Conservation (phyloP, 1,139 yeast genomes). For the Petasospora rhodanensis region DNA sequence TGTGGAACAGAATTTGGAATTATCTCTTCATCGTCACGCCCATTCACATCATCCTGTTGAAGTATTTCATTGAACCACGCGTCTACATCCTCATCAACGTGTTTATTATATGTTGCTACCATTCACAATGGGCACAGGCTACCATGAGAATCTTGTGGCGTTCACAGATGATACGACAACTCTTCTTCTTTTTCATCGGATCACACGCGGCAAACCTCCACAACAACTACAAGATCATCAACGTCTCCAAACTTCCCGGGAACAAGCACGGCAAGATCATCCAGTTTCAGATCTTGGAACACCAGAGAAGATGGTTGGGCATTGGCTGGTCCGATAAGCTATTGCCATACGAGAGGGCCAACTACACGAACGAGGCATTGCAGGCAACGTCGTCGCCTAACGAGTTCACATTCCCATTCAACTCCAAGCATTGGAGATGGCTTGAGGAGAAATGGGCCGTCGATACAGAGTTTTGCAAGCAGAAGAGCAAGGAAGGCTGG, state of each 20-base stretch:
- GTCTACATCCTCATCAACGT: slow-evolving; percentile 37
- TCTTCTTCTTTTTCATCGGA: slow-evolving; percentile 44
- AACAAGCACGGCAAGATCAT: slow-evolving; percentile 43
- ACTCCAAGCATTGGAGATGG: slow-evolving; percentile 54
- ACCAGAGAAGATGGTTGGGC: slow-evolving; percentile 60
- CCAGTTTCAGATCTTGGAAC: slow-evolving; percentile 48
- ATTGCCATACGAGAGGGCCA: slow-evolving; percentile 48
- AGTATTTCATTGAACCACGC: slow-evolving; percentile 35
- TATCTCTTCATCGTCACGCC: slow-evolving; percentile 43
- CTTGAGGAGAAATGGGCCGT: slow-evolving; percentile 46
- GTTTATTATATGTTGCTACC: slow-evolving; percentile 41
- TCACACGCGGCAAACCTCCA: slow-evolving; percentile 26
- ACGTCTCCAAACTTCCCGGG: slow-evolving; percentile 38
- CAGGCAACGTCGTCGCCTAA: slow-evolving; percentile 34
- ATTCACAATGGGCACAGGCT: slow-evolving; percentile 51
- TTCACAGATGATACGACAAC: slow-evolving; percentile 41
- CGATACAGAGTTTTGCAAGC: slow-evolving; percentile 36
- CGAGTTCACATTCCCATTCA: slow-evolving; percentile 45
- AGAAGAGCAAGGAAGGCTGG: slow-evolving; percentile 46
- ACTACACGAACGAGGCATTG: slow-evolving; percentile 43
- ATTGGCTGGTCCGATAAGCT: slow-evolving; percentile 53
- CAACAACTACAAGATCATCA: slow-evolving; percentile 32
- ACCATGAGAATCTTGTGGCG: slow-evolving; percentile 52
- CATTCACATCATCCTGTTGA: slow-evolving; percentile 38
- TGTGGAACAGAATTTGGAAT: slow-evolving; percentile 22